These are phyloP conservation scores for Encephalitozoon romaleae DNA, from an alignment of 371 early-diverging fungal species.

Conservation along the genomic window DNA sequence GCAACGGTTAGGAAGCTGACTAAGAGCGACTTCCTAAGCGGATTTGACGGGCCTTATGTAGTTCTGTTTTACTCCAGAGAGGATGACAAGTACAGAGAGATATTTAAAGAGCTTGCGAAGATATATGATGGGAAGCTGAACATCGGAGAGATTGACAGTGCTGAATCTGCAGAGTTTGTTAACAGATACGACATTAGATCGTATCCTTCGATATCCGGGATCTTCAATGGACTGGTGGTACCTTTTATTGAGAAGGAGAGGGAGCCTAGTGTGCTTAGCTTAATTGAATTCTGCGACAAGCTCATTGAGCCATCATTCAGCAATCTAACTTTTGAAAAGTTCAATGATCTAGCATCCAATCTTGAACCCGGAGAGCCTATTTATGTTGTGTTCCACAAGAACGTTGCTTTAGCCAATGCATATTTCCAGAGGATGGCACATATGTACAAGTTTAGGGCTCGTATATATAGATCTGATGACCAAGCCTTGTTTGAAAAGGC, in stretches of 20 bases:
- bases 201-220: conserved; percentile 57
- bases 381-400: conserved; percentile 60
- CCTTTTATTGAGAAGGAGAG: conserved; percentile 36
- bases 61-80: conserved; percentile 56
- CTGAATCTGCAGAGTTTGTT: conserved; percentile 49
- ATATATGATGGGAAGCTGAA: conserved; percentile 52
- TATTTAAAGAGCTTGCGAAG: conserved; percentile 51
- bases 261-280: background rate
- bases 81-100: conserved; percentile 34
- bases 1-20: background rate
- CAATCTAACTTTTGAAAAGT: conserved; percentile 45
- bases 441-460: conserved; percentile 60
- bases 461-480: conserved; percentile 59
- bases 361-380: conserved; percentile 52
- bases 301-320: conserved; percentile 57
- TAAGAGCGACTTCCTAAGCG: conserved; percentile 56
- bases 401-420: conserved; percentile 54
- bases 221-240: conserved; percentile 59
- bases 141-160: conserved; percentile 52
- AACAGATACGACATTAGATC: conserved; percentile 53
- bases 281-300: conserved; percentile 49
- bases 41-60: conserved; percentile 62
- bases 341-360: conserved; percentile 28
- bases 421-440: conserved; percentile 59
- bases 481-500: conserved; percentile 47